phyloP scores from a whole-genome alignment of 345 rosid species.

The Eucalyptus rudis region DNA sequence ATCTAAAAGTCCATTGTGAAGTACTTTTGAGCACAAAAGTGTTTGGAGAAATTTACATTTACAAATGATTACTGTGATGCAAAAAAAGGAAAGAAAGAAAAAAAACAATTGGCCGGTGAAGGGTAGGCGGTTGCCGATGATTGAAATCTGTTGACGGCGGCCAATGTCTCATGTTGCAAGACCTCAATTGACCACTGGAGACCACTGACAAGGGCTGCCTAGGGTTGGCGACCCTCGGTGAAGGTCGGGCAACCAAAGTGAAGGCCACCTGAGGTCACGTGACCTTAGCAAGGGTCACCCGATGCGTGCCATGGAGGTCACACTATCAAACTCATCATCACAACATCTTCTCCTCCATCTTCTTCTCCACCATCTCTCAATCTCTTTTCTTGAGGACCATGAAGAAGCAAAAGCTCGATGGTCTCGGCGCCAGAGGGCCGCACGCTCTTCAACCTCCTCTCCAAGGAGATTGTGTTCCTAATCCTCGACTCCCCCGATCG shows the following conservation, averaged over 20 bases:
- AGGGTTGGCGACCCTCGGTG: fast-evolving
- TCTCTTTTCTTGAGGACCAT: neutral
- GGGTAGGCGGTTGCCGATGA: fast-evolving
- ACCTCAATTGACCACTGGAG: fast-evolving
- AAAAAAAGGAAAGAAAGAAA: fast-evolving
- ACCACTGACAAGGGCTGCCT: too few relatives aligned
- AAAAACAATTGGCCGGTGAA: fast-evolving
- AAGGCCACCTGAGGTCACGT: too few relatives aligned
- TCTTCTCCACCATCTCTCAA: neutral
- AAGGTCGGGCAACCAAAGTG: too few relatives aligned
- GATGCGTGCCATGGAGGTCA: too few relatives aligned
- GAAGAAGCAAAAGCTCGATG: slow-evolving; percentile 15
- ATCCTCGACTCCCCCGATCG: slow-evolving; percentile 24
- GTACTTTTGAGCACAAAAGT: too few relatives aligned
- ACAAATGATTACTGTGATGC: too few relatives aligned
- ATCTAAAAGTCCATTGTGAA: too few relatives aligned
- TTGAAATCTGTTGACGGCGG: fast-evolving
- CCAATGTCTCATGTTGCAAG: too few relatives aligned
- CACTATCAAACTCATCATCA: neutral
- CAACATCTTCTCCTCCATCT: neutral
- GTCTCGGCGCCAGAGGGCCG: neutral
- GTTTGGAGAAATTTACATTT: too few relatives aligned
- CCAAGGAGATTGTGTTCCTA: slow-evolving; percentile 39
- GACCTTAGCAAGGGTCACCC: fast-evolving
- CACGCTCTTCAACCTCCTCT: slow-evolving; percentile 25